phyloP scores from a whole-genome alignment of 2,329 filamentous ascomycete genomes.

The Gliomastix tumulicola region DNA sequence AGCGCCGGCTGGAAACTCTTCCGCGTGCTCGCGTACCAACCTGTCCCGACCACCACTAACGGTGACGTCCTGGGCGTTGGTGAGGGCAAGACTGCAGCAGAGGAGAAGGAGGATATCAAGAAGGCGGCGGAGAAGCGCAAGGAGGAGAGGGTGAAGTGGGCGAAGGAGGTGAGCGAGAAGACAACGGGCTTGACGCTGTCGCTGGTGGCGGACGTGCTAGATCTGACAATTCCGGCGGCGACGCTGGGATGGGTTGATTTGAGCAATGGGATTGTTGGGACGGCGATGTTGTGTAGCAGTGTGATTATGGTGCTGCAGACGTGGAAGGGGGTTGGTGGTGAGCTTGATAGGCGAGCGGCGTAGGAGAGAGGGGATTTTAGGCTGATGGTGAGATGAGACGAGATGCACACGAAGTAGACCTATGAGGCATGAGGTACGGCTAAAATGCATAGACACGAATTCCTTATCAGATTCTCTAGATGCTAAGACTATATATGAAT shows the following conservation, averaged over 20 bases:
- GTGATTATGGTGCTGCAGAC: slow-evolving; percentile 52
- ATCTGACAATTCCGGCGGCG: slow-evolving; percentile 54
- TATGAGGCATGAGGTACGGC: too few species aligned
- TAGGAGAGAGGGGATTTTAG: too few species aligned
- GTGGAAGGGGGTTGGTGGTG: slow-evolving; percentile 44
- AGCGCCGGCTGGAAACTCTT: slow-evolving; percentile 32
- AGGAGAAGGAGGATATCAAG: slow-evolving; percentile 14
- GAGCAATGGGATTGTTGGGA: slow-evolving; percentile 43
- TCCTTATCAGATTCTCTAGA: too few species aligned
- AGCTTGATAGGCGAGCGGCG: slow-evolving; percentile 10
- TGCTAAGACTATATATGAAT: background rate
- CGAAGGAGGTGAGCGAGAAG: slow-evolving; percentile 18
- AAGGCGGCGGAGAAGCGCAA: slow-evolving; percentile 22
- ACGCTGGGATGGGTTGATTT: slow-evolving; percentile 54
- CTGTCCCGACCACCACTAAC: slow-evolving; percentile 20
- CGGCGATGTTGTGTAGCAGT: slow-evolving; percentile 55
- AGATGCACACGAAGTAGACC: too few species aligned
- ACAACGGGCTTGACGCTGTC: slow-evolving; percentile 32
- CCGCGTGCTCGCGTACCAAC: slow-evolving; percentile 23
- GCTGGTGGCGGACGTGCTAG: slow-evolving; percentile 50
- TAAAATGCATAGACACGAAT: too few species aligned
- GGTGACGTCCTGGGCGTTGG: slow-evolving; percentile 17
- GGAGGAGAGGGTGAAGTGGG: slow-evolving; percentile 21
- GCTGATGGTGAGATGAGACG: too few species aligned
- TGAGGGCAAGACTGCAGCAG: slow-evolving; percentile 4